These are phyloP conservation scores for Mycosarcoma mackinlayi DNA, from an alignment of 1,284 basidiomycete species.

Conservation along the genomic window DNA sequence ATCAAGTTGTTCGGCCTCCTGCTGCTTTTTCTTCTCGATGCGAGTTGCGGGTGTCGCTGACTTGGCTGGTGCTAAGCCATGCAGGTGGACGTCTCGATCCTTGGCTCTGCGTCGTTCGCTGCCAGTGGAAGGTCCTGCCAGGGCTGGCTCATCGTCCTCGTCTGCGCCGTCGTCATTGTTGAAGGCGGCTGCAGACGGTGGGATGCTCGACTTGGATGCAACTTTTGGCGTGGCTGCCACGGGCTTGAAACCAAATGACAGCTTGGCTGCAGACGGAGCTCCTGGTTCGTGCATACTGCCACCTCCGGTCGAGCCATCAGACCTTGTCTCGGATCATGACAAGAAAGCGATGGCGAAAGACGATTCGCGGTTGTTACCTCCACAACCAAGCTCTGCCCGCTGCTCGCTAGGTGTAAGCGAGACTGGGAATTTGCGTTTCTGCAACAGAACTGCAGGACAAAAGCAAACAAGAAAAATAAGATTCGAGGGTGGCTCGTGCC, in stretches of 20 bases:
- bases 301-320: neutral
- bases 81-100: slow-evolving; percentile 1
- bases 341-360: slow-evolving; percentile 7
- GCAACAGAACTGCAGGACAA: neutral
- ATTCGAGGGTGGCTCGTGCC: slow-evolving; percentile 13
- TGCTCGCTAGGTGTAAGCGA: too few species aligned
- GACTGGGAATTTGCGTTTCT: slow-evolving; percentile 1
- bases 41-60: slow-evolving; percentile 48
- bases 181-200: slow-evolving; percentile 27
- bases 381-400: slow-evolving; percentile 10
- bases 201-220: slow-evolving; percentile 7
- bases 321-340: neutral
- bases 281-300: slow-evolving; percentile 17
- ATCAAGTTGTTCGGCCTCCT: slow-evolving; percentile 81
- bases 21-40: slow-evolving; percentile 45
- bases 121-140: neutral
- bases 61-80: slow-evolving; percentile 23
- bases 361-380: slow-evolving; percentile 10
- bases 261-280: slow-evolving; percentile 24
- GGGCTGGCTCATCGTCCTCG: slow-evolving; percentile 12
- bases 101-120: slow-evolving; percentile 1
- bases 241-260: slow-evolving; percentile 53
- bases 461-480: neutral
- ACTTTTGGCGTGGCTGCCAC: neutral
- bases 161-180: slow-evolving; percentile 46